These are phyloP conservation scores for Nemania sp. DNA, from an alignment of 2,329 filamentous ascomycete species.

Conservation along the genomic window DNA sequence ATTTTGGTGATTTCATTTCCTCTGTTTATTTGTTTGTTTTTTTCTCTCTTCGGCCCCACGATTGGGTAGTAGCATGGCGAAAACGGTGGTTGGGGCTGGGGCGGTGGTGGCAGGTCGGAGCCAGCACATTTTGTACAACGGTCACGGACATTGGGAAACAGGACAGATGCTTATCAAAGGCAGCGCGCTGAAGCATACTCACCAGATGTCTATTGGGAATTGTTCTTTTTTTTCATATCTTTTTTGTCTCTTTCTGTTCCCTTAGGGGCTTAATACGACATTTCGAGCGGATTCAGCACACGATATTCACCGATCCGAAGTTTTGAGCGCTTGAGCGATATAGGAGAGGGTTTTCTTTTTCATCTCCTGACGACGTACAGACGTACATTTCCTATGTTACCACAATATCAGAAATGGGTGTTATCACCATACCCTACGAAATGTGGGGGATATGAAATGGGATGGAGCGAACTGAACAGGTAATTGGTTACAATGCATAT, in stretches of 20 bases:
- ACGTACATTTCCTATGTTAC: too few species aligned
- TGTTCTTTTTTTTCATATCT: conserved; percentile 18
- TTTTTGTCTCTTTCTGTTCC: conserved; percentile 6
- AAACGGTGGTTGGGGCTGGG: conserved; percentile 38
- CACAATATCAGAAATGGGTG: too few species aligned
- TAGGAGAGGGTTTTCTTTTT: too few species aligned
- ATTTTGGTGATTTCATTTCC: conserved; percentile 25
- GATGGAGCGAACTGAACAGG: conserved; percentile 26
- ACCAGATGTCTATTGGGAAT: conserved; percentile 22
- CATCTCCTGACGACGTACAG: too few species aligned
- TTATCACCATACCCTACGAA: too few species aligned
- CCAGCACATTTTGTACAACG: conserved; percentile 39
- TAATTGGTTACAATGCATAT: conserved; percentile 22
- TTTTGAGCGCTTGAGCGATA: too few species aligned
- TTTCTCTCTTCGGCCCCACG: conserved; percentile 27
- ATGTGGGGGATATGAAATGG: too few species aligned
- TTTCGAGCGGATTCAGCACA: too few species aligned
- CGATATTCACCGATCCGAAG: too few species aligned
- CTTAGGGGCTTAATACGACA: too few species aligned
- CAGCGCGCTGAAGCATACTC: conserved; percentile 25
- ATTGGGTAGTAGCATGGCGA: conserved; percentile 40
- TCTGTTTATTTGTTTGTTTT: conserved; percentile 12
- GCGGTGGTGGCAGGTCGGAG: conserved; percentile 30
- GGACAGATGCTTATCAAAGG: conserved; percentile 31
- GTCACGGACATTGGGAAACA: conserved; percentile 32